phyloP scores from a whole-genome alignment of 495 filamentous ascomycete genomes.

The Gamarada debralockiae region DNA sequence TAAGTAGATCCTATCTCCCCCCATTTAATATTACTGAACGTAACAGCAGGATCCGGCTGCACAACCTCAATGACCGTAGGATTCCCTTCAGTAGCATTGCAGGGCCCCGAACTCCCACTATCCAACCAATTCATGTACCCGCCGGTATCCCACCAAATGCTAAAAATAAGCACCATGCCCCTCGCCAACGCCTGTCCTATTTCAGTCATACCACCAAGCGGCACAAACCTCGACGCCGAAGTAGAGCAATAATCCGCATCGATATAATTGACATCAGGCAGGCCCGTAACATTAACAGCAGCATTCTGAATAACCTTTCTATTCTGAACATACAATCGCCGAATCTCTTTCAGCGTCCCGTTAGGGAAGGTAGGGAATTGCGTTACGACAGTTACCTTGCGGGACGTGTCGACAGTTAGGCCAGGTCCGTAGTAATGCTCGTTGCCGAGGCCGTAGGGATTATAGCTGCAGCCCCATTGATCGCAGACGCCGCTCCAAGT shows the following conservation, averaged over 20 bases:
- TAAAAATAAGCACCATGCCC: constrained; percentile 65
- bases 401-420: constrained; percentile 53
- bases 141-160: constrained; percentile 59
- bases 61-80: constrained; percentile 44
- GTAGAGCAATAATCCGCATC: constrained; percentile 57
- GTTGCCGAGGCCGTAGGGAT: constrained; percentile 56
- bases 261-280: constrained; percentile 47
- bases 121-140: constrained; percentile 63
- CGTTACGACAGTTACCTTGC: constrained; percentile 61
- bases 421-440: constrained; percentile 51
- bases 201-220: constrained; percentile 49
- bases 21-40: constrained; percentile 61
- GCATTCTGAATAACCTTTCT: constrained; percentile 47
- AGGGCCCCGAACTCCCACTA: constrained; percentile 51
- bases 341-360: constrained; percentile 52
- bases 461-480: constrained; percentile 61
- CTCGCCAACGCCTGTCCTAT: constrained; percentile 56
- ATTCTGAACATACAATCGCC: constrained; percentile 57
- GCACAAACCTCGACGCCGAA: constrained; percentile 43
- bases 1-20: constrained; percentile 49
- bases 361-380: constrained; percentile 56
- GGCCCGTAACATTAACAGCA: constrained; percentile 38
- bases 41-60: constrained; percentile 45
- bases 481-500: constrained; percentile 55
- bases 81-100: constrained; percentile 48